Percentiles rank a stretch among this genome's conserved stretches.
These are phyloP conservation scores for Plectranthus barbatus DNA, from an alignment of 257 asterid genomes.

Conservation along the genomic window DNA sequence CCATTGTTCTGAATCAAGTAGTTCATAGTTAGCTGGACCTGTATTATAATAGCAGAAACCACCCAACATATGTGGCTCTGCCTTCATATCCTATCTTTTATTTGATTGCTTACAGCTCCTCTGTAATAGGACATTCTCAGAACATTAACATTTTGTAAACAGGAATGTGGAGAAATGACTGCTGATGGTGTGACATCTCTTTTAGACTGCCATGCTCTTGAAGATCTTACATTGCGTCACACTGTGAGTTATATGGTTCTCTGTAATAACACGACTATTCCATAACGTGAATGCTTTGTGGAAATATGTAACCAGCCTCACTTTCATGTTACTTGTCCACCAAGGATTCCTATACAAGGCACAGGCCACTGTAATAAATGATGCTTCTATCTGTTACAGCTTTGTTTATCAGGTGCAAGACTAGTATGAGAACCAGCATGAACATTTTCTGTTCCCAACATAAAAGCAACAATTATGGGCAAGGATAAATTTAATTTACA, in stretches of 20 bases:
- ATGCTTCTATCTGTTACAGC: too few species aligned
- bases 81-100: neutral
- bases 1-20: neutral
- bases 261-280: neutral
- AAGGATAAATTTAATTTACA: too few species aligned
- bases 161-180: constrained; percentile 89
- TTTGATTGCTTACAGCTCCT: neutral
- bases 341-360: neutral
- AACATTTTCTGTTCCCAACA: too few species aligned
- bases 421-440: too few species aligned
- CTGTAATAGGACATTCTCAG: constrained; percentile 1
- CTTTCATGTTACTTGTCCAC: neutral
- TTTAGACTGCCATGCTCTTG: constrained; percentile 69
- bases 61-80: neutral
- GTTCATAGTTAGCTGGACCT: neutral
- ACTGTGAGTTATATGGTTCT: constrained; percentile 38
- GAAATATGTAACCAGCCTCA: neutral
- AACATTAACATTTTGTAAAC: constrained; percentile 17
- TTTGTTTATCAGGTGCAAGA: too few species aligned
- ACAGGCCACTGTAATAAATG: too few species aligned
- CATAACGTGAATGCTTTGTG: neutral
- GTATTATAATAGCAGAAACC: neutral
- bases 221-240: constrained; percentile 70
- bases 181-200: constrained; percentile 50
- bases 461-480: too few species aligned